Evolutionary conservation across 2,329 filamentous ascomycete species (phyloP).

Genomic region (Cercospora janseana): DNA sequence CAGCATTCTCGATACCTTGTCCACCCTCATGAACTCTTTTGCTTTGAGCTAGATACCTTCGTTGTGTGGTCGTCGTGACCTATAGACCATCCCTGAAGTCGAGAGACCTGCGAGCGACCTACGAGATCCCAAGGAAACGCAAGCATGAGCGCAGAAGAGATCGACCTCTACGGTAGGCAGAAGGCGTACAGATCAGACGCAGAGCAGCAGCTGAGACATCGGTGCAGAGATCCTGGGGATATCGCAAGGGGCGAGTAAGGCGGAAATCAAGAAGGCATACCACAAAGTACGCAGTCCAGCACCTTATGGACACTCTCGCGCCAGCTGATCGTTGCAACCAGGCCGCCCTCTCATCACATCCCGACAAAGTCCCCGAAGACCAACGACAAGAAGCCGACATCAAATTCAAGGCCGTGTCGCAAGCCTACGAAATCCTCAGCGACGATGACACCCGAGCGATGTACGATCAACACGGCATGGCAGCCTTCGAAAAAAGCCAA

Average conservation of each 20-base stretch:
- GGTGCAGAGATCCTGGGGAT: slow-evolving; percentile 73
- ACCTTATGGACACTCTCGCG: not conserved
- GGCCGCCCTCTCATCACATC: slow-evolving; percentile 73
- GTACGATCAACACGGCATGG: slow-evolving; percentile 95
- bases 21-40: not conserved
- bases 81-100: not conserved
- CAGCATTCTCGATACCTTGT: not conserved
- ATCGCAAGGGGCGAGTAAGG: slow-evolving; percentile 66
- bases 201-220: slow-evolving; percentile 32
- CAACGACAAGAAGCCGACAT: slow-evolving; percentile 81
- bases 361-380: slow-evolving; percentile 89
- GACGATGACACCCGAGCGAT: slow-evolving; percentile 90
- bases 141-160: slow-evolving; percentile 44
- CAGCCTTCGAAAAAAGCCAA: slow-evolving; percentile 76
- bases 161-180: slow-evolving; percentile 57
- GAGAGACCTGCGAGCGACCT: not conserved
- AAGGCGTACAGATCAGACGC: not conserved
- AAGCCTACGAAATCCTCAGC: slow-evolving; percentile 96
- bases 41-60: not conserved
- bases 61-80: not conserved
- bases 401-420: slow-evolving; percentile 88
- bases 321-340: slow-evolving; percentile 6
- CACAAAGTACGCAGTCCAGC: slow-evolving; percentile 64
- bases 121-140: not conserved
- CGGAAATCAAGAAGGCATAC: slow-evolving; percentile 93